Percentiles rank a stretch among this genome's conserved stretches.
Conservation (phyloP, 371 early-diverging fungal genomes). For the Apophysomyces ossiformis region DNA sequence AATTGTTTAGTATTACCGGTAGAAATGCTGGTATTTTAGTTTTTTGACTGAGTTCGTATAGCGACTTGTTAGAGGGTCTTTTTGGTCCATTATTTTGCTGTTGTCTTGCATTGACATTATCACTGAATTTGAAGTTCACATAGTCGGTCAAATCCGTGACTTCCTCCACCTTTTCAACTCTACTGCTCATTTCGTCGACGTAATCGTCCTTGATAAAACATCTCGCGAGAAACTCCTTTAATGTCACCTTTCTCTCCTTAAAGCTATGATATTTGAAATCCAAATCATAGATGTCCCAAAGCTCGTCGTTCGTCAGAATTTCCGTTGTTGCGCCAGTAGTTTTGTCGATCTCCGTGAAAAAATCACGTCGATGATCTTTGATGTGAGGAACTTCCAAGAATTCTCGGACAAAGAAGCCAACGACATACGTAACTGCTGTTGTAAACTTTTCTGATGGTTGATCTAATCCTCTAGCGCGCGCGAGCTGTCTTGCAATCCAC, state of each 20-base stretch:
- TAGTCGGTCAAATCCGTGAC: conserved; percentile 78
- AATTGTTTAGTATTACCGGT: conserved; percentile 30
- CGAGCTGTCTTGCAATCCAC: conserved; percentile 60
- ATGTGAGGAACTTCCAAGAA: conserved; percentile 93
- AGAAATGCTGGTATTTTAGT: conserved; percentile 66
- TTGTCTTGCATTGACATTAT: conserved; percentile 59
- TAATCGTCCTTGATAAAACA: conserved; percentile 56
- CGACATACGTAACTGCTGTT: conserved; percentile 51
- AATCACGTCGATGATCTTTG: conserved; percentile 85
- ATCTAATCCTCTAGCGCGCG: conserved; percentile 26
- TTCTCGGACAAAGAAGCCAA: conserved; percentile 76
- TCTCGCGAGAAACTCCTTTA: conserved; percentile 50
- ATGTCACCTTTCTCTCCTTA: conserved; percentile 54
- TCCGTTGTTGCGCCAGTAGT: conserved; percentile 47
- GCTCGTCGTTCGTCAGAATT: conserved; percentile 69
- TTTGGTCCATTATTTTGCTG: conserved; percentile 53
- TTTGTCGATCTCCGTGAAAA: conserved; percentile 60
- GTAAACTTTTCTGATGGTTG: conserved; percentile 35
- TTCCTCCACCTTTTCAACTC: conserved; percentile 70
- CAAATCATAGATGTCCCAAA: conserved; percentile 91
- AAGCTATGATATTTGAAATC: conserved; percentile 81
- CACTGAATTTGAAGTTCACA: conserved; percentile 69
- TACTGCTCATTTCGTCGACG: conserved; percentile 48
- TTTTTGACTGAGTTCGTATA: conserved; percentile 37
- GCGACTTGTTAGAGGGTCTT: conserved; percentile 42